These are phyloP conservation scores for Flueggea neowawraea DNA, from an alignment of 441 rosid genomes.

Conservation along the genomic window DNA sequence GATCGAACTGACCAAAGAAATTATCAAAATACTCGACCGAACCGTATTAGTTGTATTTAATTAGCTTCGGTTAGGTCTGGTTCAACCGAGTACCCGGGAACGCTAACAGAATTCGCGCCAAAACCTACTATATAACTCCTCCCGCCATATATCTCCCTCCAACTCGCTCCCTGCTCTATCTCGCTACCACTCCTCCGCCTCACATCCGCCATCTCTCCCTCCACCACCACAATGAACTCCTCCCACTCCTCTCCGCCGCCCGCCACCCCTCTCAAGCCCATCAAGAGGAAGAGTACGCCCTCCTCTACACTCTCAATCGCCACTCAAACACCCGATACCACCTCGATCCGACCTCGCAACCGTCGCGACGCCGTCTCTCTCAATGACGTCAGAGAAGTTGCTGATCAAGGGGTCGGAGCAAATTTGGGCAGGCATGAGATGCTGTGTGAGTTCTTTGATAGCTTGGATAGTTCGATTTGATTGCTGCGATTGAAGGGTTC, in stretches of 20 bases:
- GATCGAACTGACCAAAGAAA: no score
- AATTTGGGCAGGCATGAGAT: constrained; percentile 41
- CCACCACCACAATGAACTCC: constrained; percentile 6
- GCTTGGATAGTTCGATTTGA: constrained; percentile 59
- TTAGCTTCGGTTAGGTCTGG: no score
- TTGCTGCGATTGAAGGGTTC: constrained; percentile 53
- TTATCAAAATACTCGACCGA: no score
- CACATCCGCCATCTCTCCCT: neutral
- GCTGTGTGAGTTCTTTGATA: constrained; percentile 61
- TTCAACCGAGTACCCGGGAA: constrained; percentile 18
- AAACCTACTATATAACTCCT: constrained; percentile 10
- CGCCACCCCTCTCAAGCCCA: constrained; percentile 41
- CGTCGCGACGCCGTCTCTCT: constrained; percentile 59
- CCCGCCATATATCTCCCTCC: no score
- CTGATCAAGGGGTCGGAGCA: constrained; percentile 27
- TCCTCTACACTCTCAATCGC: constrained; percentile 24
- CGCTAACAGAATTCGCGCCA: constrained; percentile 36
- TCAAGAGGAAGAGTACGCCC: constrained; percentile 20
- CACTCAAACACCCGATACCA: constrained; percentile 62
- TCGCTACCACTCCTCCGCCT: neutral
- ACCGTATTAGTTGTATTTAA: no score
- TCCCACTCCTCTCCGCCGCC: constrained; percentile 10
- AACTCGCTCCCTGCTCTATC: neutral
- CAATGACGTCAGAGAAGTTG: constrained; percentile 58
- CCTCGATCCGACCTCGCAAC: constrained; percentile 47